Conservation (phyloP, 2,329 filamentous ascomycete species). For the Penicillium sp. region DNA sequence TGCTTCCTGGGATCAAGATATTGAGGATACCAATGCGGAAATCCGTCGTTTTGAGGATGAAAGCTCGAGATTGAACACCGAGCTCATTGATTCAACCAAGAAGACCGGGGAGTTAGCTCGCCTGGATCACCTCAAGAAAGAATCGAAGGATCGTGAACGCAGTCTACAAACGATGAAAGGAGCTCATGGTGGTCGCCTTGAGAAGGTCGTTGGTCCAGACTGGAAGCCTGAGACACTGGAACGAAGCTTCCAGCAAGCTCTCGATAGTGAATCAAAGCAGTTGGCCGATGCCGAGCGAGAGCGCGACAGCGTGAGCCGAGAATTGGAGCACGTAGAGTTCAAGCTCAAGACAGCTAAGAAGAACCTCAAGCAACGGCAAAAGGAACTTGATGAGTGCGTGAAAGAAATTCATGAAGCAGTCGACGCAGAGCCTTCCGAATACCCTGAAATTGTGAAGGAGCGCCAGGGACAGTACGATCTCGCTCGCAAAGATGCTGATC, state of each 20-base stretch:
- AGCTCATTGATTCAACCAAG: constrained; percentile 79
- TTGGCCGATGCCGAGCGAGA: constrained; percentile 66
- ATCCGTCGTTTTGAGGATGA: constrained; percentile 70
- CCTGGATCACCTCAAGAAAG: constrained; percentile 78
- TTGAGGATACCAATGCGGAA: constrained; percentile 65
- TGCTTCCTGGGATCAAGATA: constrained; percentile 68
- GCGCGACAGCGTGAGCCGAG: constrained; percentile 68
- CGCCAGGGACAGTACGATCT: constrained; percentile 54
- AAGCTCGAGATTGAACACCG: constrained; percentile 69
- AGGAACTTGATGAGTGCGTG: constrained; percentile 63
- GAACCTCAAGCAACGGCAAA: constrained; percentile 63
- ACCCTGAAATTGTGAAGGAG: constrained; percentile 53
- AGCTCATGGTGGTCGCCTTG: constrained; percentile 72
- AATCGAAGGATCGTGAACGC: constrained; percentile 69
- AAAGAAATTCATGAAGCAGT: constrained; percentile 61
- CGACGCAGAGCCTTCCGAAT: constrained; percentile 53
- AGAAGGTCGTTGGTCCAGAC: constrained; percentile 59
- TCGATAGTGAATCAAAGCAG: constrained; percentile 58
- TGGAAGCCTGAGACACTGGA: constrained; percentile 75
- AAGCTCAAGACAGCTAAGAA: constrained; percentile 66
- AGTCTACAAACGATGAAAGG: constrained; percentile 74
- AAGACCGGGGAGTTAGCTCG: constrained; percentile 80
- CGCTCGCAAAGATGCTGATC: constrained; percentile 63
- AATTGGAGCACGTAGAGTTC: constrained; percentile 74
- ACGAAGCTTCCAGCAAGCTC: constrained; percentile 62